Evolutionary conservation across 2,329 filamentous ascomycete genomes (phyloP), one percentile per base, ranked within the genome.

Genomic region (Fusarium decemcellulare): DNA sequence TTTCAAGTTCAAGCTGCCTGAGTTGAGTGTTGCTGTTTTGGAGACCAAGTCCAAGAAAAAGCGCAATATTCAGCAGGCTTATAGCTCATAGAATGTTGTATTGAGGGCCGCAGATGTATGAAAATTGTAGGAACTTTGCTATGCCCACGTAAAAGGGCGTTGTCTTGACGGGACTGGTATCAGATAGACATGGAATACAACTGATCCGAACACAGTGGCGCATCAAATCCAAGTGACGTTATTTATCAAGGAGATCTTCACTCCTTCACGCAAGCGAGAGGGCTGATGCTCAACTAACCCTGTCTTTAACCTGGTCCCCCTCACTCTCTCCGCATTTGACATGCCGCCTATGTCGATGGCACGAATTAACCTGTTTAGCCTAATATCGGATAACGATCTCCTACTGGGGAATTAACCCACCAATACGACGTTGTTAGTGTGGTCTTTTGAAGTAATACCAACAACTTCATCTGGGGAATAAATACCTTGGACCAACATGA

Each of bases 11-110:
- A 80, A 74, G 29, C 63, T 90, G 72, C 87, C 87, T 0, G 79
- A 86, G 67, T 76, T 88, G 61, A 88, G 86, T 68, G 83, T 90
- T 51, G 87, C 86, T 14, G 83, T 90, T 3, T 72, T 90, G 55
- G 85, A 88, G 54, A 84, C 82, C 1, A 72, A 70, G 1, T 53
- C 61, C n/a, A 63, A 71, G 39, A 11, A 36, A 14, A 59, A 53
- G 47, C 47, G 57, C 9, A 32, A 32, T 12, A 6, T 44, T 12
- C 32, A 42, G 9, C 61, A 48, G 57, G 39, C 34, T 10, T 70
- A 56, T 10, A 37, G 37, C 15, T 47, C 50, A 18, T 68, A 53
- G 52, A 11, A 8, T 23, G 2, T 4, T 23, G 18, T 23, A 23
- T 4, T 23, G 18, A 23, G 18, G 18, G 18, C 4, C 18, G 4